Evolutionary conservation across 768 basidiomycete species (phyloP), one percentile per base, ranked within the genome.

Genomic region (Trametes elegans): DNA sequence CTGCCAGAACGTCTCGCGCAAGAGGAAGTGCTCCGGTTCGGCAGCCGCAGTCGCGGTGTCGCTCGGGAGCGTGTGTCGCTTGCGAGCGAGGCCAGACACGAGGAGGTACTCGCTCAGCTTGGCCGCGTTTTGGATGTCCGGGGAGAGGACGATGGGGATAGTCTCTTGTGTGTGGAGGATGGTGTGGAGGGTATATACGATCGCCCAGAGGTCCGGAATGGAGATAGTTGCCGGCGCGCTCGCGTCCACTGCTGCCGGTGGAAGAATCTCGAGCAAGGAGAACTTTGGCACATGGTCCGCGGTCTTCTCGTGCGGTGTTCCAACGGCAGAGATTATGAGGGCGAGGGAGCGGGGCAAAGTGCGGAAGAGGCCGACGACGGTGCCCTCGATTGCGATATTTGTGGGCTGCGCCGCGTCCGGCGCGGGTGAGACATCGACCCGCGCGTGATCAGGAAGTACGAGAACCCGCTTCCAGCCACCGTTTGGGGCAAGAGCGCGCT

Each of bases 1-100:
- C 55, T 79, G 79, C 79, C 79, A 80, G 64, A 80, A 80, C 0
- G 75, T 63, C 0, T 72, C 65, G 24, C 77, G 68, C 9, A 68
- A 69, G 48, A 80, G 69, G 64, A 76, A 76, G 40, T 76, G 54
- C 14, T 70, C 65, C 10, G 62, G 53, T 42, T 61, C 59, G 35
- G 35, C n/a, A n/a, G n/a, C n/a, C 5, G 50, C 40, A 48, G 43
- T 46, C 5, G 61, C 43, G 13, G 52, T 42, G 49, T 56, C 56
- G 13, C 32, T 48, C 7, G 53, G 48, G 6, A 57, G 42, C 18
- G 45, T 50, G 44, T 63, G 62, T 10, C 60, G 49, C 49, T 58
- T 39, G 53, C 62, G 38, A 29, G 59, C 64, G 9, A 80, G 67
- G 0, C 78, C 78, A 2, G 76, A 70, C 27, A 60, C 58, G 27